These are phyloP conservation scores for Corinectria fuckeliana DNA, from an alignment of 2,329 filamentous ascomycete species.

Conservation along the genomic window DNA sequence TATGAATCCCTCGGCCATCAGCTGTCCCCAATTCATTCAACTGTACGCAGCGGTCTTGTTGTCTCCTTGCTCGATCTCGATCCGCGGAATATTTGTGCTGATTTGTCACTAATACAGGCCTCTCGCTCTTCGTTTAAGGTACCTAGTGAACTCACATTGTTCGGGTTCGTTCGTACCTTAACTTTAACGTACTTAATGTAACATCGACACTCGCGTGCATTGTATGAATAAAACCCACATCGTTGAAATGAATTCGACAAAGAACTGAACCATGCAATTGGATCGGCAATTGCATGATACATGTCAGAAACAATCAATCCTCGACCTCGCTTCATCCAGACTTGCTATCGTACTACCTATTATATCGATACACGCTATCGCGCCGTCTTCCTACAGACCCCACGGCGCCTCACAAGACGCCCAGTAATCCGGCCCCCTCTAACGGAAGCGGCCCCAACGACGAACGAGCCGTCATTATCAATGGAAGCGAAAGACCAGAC, in stretches of 20 bases:
- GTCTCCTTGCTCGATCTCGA: neutral
- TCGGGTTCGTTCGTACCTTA: no score
- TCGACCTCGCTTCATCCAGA: neutral
- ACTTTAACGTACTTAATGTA: neutral
- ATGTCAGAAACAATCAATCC: neutral
- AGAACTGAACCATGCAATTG: neutral
- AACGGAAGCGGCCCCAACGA: neutral
- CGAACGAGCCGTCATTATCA: neutral
- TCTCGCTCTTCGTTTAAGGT: no score
- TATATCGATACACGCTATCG: neutral
- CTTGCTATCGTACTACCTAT: neutral
- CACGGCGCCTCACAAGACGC: neutral
- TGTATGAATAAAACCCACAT: neutral
- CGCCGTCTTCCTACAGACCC: neutral
- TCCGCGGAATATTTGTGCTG: neutral
- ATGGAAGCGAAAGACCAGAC: neutral
- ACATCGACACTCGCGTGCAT: neutral
- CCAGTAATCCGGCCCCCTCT: neutral
- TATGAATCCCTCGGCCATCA: neutral
- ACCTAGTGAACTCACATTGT: no score
- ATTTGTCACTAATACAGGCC: neutral
- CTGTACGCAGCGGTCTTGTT: neutral
- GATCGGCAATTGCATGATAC: no score
- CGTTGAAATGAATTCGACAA: neutral
- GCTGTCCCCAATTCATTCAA: conserved; percentile 7